Evolutionary conservation across 805 yeast species (phyloP).

Genomic region (Wickerhamomyces chambardii): DNA sequence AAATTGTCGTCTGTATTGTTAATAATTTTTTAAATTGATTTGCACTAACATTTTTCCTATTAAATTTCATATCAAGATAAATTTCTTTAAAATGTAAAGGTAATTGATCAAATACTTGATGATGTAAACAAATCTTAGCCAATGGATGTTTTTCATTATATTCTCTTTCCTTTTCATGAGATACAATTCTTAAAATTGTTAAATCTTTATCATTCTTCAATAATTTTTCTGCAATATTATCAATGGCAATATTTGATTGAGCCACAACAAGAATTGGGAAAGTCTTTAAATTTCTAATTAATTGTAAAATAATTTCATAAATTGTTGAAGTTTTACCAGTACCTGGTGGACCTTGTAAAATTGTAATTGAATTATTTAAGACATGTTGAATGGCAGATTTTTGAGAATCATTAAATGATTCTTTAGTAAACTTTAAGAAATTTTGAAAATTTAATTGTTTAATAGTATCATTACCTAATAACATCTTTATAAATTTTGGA

Average conservation of each 20-base stretch:
- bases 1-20: slow-evolving; percentile 31
- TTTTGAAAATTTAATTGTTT: slow-evolving; percentile 50
- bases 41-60: slow-evolving; percentile 32
- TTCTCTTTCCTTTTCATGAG: slow-evolving; percentile 52
- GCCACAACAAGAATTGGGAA: slow-evolving; percentile 68
- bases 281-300: slow-evolving; percentile 43
- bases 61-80: slow-evolving; percentile 31
- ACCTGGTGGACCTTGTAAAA: slow-evolving; percentile 78
- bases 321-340: slow-evolving; percentile 74
- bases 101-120: slow-evolving; percentile 41
- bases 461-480: slow-evolving; percentile 46
- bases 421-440: slow-evolving; percentile 37
- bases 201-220: slow-evolving; percentile 36
- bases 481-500: slow-evolving; percentile 40
- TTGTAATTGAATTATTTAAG: slow-evolving; percentile 37
- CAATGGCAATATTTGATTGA: slow-evolving; percentile 69
- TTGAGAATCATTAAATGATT: slow-evolving; percentile 49
- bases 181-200: slow-evolving; percentile 45
- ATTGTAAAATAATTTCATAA: slow-evolving; percentile 50
- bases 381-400: slow-evolving; percentile 42
- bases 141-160: slow-evolving; percentile 49
- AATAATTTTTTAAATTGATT: slow-evolving; percentile 41
- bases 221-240: slow-evolving; percentile 65
- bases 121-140: slow-evolving; percentile 54
- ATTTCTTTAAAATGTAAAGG: slow-evolving; percentile 35